A percentile compares a stretch with the other conserved stretches of the same genome.
Conservation (phyloP, 2,329 filamentous ascomycete species). For the Hypoxylon sp. region DNA sequence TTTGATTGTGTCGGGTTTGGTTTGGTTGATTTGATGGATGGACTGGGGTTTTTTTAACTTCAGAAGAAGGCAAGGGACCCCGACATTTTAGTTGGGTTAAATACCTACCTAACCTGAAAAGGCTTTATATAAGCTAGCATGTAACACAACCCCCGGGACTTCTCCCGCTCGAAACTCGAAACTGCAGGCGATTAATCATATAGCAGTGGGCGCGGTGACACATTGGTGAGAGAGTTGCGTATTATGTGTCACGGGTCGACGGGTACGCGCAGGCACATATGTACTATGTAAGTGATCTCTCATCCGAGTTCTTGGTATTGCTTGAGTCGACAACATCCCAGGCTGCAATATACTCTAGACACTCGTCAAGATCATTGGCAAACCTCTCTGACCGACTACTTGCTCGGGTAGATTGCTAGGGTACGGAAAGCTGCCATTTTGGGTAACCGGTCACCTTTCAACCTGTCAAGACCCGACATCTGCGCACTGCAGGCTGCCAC, state of each 20-base stretch:
- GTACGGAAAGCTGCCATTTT: constrained; percentile 17
- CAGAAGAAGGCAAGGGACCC: constrained; percentile 14
- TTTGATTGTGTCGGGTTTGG: too few relatives aligned
- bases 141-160: constrained; percentile 4
- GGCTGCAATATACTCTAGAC: background rate
- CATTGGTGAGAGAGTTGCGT: constrained; percentile 18
- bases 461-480: constrained; percentile 12
- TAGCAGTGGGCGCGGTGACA: constrained; percentile 17
- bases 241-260: constrained; percentile 30
- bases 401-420: constrained; percentile 16
- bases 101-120: constrained; percentile 12
- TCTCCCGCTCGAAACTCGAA: constrained; percentile 19
- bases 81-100: constrained; percentile 9
- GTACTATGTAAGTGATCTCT: constrained; percentile 12
- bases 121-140: constrained; percentile 15
- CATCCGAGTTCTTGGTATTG: constrained; percentile 37
- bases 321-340: constrained; percentile 35
- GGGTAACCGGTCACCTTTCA: constrained; percentile 1
- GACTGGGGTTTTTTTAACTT: constrained; percentile 6
- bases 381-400: background rate
- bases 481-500: background rate
- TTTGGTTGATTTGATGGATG: constrained; percentile 1
- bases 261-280: constrained; percentile 35
- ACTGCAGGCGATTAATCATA: constrained; percentile 8
- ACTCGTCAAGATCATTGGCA: background rate